phyloP scores from a whole-genome alignment of 2,329 filamentous ascomycete species.

The Xylariaceae sp. region DNA sequence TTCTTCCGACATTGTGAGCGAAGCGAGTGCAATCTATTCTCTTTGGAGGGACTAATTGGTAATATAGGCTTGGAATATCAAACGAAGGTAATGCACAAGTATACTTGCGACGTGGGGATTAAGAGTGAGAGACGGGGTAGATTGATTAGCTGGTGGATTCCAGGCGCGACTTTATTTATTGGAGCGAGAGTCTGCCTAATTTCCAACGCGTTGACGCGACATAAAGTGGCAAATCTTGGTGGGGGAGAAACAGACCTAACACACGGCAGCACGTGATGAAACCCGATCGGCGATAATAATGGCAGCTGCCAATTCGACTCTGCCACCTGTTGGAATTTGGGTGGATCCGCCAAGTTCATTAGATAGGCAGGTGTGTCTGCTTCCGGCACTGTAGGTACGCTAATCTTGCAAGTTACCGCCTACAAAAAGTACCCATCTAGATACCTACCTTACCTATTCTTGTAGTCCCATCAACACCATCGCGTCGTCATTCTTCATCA shows the following conservation, averaged over 20 bases:
- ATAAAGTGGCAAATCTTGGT: conserved; percentile 15
- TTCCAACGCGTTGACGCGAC: conserved; percentile 23
- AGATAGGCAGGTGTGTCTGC: background rate
- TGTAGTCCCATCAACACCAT: conserved; percentile 6
- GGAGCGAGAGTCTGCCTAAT: conserved; percentile 6
- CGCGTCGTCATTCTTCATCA: conserved; percentile 14
- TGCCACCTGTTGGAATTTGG: conserved; percentile 6
- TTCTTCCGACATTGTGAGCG: conserved; percentile 46
- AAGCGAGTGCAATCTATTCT: background rate
- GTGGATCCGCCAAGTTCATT: background rate
- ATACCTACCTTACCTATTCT: conserved; percentile 6
- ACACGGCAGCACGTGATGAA: conserved; percentile 29
- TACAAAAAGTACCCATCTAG: background rate
- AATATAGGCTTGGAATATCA: background rate
- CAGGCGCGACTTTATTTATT: background rate
- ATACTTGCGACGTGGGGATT: background rate
- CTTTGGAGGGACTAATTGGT: background rate
- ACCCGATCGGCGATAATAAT: background rate
- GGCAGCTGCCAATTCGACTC: conserved; percentile 4
- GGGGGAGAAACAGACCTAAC: conserved; percentile 24
- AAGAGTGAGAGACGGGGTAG: background rate
- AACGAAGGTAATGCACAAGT: background rate
- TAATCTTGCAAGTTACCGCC: background rate
- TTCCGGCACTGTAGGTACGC: background rate
- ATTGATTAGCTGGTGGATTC: background rate